Percentiles rank a stretch among this genome's conserved stretches.
Conservation (phyloP, 768 basidiomycete genomes). For the Mrakia blollopis region DNA sequence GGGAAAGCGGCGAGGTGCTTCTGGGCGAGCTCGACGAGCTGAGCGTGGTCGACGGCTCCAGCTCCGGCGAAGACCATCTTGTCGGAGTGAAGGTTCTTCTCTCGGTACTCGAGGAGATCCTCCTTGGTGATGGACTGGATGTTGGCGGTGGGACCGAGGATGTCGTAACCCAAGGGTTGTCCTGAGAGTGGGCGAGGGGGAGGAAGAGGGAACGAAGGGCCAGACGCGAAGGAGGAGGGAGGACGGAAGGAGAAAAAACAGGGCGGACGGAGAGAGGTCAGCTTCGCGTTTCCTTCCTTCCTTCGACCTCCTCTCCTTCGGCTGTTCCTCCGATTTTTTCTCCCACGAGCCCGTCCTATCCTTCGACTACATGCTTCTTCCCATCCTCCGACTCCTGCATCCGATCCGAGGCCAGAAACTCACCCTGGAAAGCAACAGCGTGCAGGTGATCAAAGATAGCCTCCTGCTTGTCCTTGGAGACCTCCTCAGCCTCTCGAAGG, state of each 20-base stretch:
- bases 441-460: slow-evolving; percentile 98
- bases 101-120: slow-evolving; percentile 84
- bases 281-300: background rate
- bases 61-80: slow-evolving; percentile 98
- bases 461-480: slow-evolving; percentile 96
- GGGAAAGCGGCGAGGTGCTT: slow-evolving; percentile 87
- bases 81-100: slow-evolving; percentile 96
- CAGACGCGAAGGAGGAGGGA: background rate
- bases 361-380: background rate
- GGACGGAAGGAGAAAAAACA: background rate
- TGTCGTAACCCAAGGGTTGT: slow-evolving; percentile 92
- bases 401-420: slow-evolving; percentile 38
- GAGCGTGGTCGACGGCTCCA: slow-evolving; percentile 85
- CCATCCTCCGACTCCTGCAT: background rate
- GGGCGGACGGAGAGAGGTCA: background rate
- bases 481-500: slow-evolving; percentile 94
- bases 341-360: background rate
- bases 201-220: slow-evolving; percentile 20
- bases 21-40: slow-evolving; percentile 90
- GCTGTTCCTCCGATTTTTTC: background rate
- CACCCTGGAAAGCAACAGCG: slow-evolving; percentile 92
- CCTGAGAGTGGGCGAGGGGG: slow-evolving; percentile 49
- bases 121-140: slow-evolving; percentile 90
- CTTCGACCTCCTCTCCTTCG: background rate
- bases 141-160: slow-evolving; percentile 92